Conservation (phyloP, 805 yeast genomes). For the Candida easanensis region DNA sequence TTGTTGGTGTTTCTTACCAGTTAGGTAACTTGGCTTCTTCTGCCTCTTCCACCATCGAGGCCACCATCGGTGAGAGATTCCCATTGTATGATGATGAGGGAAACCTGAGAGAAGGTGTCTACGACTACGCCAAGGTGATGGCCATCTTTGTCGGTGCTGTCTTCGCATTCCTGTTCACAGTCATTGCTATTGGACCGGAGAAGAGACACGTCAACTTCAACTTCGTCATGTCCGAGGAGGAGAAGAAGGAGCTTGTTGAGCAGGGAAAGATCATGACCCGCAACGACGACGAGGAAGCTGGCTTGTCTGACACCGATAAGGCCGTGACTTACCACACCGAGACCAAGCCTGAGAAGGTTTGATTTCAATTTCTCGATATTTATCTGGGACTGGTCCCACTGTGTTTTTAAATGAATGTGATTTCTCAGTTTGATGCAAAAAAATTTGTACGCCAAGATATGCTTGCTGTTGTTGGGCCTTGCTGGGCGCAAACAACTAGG, state of each 20-base stretch:
- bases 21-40: conserved; percentile 66
- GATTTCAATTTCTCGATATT: too few species aligned
- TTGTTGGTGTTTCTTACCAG: conserved; percentile 63
- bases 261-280: conserved; percentile 26
- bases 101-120: conserved; percentile 29
- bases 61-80: conserved; percentile 54
- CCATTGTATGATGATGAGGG: conserved; percentile 37
- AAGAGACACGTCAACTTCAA: conserved; percentile 36
- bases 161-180: conserved; percentile 47
- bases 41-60: conserved; percentile 67
- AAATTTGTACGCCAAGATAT: too few species aligned
- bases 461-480: too few species aligned
- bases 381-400: too few species aligned
- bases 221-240: conserved; percentile 22
- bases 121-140: conserved; percentile 60
- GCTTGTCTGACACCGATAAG: conserved; percentile 9
- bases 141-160: conserved; percentile 66
- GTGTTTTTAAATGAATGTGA: too few species aligned
- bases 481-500: too few species aligned
- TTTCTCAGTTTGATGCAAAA: too few species aligned
- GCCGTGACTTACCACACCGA: conserved; percentile 4
- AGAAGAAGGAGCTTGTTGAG: conserved; percentile 20
- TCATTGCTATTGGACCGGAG: conserved; percentile 61
- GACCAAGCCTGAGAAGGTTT: too few species aligned
- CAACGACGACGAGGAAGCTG: conserved; percentile 15